Conservation (phyloP, 2,329 filamentous ascomycete genomes). For the Fusarium kyushuense region DNA sequence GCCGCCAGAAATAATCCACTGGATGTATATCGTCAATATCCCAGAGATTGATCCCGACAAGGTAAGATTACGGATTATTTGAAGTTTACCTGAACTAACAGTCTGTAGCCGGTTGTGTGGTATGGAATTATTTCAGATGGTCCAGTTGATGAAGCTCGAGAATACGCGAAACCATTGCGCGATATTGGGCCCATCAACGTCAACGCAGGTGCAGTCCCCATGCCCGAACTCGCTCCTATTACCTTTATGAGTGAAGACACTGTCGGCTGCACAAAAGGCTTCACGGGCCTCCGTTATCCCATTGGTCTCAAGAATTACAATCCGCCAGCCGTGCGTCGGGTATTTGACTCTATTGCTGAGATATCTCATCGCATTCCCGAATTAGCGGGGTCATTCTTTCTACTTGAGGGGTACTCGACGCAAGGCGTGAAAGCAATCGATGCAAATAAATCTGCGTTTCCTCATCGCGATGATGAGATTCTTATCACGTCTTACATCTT, state of each 20-base stretch:
- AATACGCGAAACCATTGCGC: conserved; percentile 57
- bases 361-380: conserved; percentile 28
- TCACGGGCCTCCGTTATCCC: conserved; percentile 57
- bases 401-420: conserved; percentile 65
- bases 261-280: conserved; percentile 57
- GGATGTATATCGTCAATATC: conserved; percentile 38
- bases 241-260: conserved; percentile 54
- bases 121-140: conserved; percentile 58
- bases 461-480: conserved; percentile 31
- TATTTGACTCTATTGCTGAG: conserved; percentile 51
- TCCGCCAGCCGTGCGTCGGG: conserved; percentile 38
- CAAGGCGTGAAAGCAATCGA: conserved; percentile 23
- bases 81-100: not conserved
- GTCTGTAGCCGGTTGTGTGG: conserved; percentile 53
- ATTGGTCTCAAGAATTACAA: conserved; percentile 57
- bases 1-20: conserved; percentile 25
- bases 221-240: conserved; percentile 58
- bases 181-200: conserved; percentile 54
- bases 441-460: conserved; percentile 19
- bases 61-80: not conserved
- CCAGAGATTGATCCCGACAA: conserved; percentile 29
- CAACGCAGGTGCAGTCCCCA: conserved; percentile 51
- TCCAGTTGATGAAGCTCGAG: conserved; percentile 51
- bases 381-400: conserved; percentile 55
- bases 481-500: conserved; percentile 19